Evolutionary conservation across 2,329 filamentous ascomycete genomes (phyloP), one percentile per base, ranked within the genome.

Genomic region (Herpotrichia juniperi): DNA sequence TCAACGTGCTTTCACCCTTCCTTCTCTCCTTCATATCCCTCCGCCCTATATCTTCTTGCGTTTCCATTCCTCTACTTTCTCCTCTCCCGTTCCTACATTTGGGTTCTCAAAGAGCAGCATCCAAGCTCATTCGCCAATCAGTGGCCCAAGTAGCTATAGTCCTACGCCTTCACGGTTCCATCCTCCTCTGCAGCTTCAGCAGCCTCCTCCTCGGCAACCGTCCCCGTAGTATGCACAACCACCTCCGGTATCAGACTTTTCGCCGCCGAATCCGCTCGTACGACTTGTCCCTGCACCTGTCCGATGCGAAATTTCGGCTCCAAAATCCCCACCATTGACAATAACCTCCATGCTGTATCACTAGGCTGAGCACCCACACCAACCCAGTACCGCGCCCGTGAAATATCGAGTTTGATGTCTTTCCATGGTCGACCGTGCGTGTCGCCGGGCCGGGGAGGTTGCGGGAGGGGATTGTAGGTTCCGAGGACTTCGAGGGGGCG

Each of bases 321-420:
- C 16, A 75, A 56, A 30, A 75, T 69, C 25, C 72, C 72, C 25
- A 73, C 91, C 90, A 96, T 88, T 50, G 84, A 84, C 63, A 99
- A 78, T 65, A 97, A 75, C 71, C 91, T 83, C 93, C 93, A 96
- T 30, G 89, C 90, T 2, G 90, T 87, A 62, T 97, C 91, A 57
- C 89, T 93, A 9, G 94, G 94, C 78, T 99, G 94, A 50, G 94
- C 94, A 1, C 94, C 94, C 3, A 97, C 93, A 72, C 94, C 94
- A 30, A 99, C 82, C 94, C 94, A 99, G 79, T 99, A 99, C 74
- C 89, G 88, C 51, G 93, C 90, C 54, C 94, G 82, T 60, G 85
- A 79, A 7, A 84, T 79, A 74, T 99, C 94, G 12, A 99, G 82
- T 67, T 91, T 87, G 71, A 99, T 90, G 62, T 97, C 93, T 77